phyloP scores from a whole-genome alignment of 164 flowering plant genomes.

The Vitis riparia region DNA sequence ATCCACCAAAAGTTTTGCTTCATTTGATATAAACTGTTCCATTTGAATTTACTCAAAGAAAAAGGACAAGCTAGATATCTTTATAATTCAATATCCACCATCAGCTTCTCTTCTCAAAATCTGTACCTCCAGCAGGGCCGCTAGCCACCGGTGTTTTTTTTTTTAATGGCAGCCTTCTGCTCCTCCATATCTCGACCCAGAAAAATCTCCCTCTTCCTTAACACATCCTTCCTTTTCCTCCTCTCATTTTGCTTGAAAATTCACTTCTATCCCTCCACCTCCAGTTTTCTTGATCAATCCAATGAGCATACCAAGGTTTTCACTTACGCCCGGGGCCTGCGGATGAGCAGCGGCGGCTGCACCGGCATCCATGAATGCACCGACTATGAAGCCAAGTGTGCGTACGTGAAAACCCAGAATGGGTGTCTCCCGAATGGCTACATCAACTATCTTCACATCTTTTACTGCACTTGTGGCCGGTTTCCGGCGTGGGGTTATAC shows the following conservation, averaged over 20 bases:
- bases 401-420: constrained; percentile 36
- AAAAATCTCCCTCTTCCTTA: constrained; percentile 35
- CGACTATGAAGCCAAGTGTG: constrained; percentile 39
- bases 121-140: too few species aligned
- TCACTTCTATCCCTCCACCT: constrained; percentile 4
- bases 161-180: constrained; percentile 22
- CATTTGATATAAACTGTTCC: too few species aligned
- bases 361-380: constrained; percentile 26
- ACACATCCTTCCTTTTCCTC: constrained; percentile 41
- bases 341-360: constrained; percentile 22
- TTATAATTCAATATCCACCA: too few species aligned
- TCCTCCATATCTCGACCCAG: constrained; percentile 8
- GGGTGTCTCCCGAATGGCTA: constrained; percentile 50
- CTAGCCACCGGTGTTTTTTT: too few species aligned
- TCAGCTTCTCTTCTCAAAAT: too few species aligned
- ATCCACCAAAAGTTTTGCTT: too few species aligned
- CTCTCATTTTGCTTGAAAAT: constrained; percentile 23
- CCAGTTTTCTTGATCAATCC: neutral
- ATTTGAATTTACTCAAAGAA: too few species aligned
- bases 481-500: constrained; percentile 41
- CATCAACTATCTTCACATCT: constrained; percentile 56
- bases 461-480: constrained; percentile 51
- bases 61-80: too few species aligned
- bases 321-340: neutral
- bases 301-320: neutral